Evolutionary conservation across 2,329 filamentous ascomycete species (phyloP), one percentile per base, ranked within the genome.

Genomic region (Apiospora malaysiana): DNA sequence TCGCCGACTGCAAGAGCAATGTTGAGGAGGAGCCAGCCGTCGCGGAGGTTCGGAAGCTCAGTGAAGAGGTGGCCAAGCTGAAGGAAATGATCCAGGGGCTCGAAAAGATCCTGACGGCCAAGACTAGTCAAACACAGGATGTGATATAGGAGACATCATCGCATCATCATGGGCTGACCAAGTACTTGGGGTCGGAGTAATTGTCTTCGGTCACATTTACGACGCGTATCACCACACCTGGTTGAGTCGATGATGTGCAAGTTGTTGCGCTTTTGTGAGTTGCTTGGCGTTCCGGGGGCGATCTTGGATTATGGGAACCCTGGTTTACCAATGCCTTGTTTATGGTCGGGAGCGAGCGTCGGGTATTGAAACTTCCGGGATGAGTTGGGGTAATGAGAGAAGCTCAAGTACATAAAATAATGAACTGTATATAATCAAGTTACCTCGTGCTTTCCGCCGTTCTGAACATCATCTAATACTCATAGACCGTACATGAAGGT

Each of bases 1-100:
- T 97, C 2, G 86, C 90, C 68, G 83, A 85, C n/a, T 92, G 89
- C 27, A 93, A 90, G 79, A 93, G 94, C 0, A 94, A 98, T 79
- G 88, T 98, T 5, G 92, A 94, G 76, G 89, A 92, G 43, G 94
- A 98, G 73, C 88, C 88, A 14, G 90, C 92, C 1, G 90, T 94
- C n/a, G 73, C 92, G 32, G 94, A 97, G 79, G 84, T 92, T 40
- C 83, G 82, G 75, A 86, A 87, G 78, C 81, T 92, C 74, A 86
- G 86, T 69, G 82, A 81, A 9, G 91, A 92, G 77, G 83, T 92
- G 10, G 84, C 86, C 16, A 84, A 89, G 75, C 79, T 92, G 72
- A 90, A 87, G 79, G 76, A 78, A 4, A 76, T 89, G 78, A 75
- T 73, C 23, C 46, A 74, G 56, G 67, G 67, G 10, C 59, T 78